phyloP scores from a whole-genome alignment of 495 filamentous ascomycete species.

The Talaromyces adpressus region DNA sequence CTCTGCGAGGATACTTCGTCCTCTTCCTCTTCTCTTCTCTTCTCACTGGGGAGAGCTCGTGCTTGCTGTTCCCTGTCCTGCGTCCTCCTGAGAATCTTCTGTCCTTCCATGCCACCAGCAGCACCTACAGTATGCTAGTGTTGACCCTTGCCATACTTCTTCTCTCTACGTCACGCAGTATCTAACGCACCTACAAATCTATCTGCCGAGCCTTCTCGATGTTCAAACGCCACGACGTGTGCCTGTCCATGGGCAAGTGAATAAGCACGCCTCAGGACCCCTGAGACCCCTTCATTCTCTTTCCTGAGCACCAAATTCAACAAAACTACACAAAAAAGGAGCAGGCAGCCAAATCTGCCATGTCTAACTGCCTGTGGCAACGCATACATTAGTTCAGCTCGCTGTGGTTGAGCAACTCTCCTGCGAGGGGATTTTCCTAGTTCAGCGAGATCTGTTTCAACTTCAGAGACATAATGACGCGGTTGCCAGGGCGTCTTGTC shows the following conservation, averaged over 20 bases:
- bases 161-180: neutral
- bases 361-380: neutral
- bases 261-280: neutral
- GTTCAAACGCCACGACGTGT: neutral
- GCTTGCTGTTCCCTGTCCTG: neutral
- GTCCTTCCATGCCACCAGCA: neutral
- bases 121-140: neutral
- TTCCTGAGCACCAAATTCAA: neutral
- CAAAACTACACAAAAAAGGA: neutral
- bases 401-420: neutral
- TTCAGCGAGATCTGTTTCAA: neutral
- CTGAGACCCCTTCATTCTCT: neutral
- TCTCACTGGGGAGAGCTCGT: neutral
- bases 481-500: constrained; percentile 27
- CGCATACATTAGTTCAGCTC: neutral
- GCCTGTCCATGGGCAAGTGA: neutral
- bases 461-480: constrained; percentile 23
- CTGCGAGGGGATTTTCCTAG: neutral
- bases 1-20: neutral
- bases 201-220: neutral
- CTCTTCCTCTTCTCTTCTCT: neutral
- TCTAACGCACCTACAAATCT: neutral
- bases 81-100: neutral
- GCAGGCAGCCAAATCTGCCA: neutral
- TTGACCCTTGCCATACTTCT: neutral